Base-by-base conservation (phyloP, 306 rosid genomes). In the Prunus fruticosa region DNA sequence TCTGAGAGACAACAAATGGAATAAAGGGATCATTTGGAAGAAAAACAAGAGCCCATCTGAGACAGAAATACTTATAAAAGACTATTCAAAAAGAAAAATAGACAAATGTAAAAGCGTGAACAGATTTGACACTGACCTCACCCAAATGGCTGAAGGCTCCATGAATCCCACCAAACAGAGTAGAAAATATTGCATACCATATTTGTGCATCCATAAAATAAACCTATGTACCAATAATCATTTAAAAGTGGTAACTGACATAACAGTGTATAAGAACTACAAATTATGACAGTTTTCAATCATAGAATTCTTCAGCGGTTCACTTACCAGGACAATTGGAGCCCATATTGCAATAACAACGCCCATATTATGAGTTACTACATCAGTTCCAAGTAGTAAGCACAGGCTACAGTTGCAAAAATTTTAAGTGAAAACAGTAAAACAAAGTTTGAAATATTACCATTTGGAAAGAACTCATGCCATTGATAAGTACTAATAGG, bases 121-220 rank as follows among this genome's bases (percentile, higher is more conserved):
- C 52, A 65, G 60, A 62, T n/a, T 81, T 50, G 70, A 70, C 34
- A 87, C 98, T 83, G 58, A 95, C 98, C 98, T 95, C 98, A 52
- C 98, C 98, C 93, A 95, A 86, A 87, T 95, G 97, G 87, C 93
- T 92, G 90, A 92, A 95, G 74, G 97, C 97, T 75, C 98, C 98
- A 67, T 80, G 69, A 85, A 95, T 95, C 60, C 98, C 98, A 71
- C 98, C 98, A 76, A 90, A 89, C 72, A 95, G 60, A 69, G 97
- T 90, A 65, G 98, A 91, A 86, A 83, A 95, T 85, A 95, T 95
- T 81, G 97, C 92, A 88, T 95, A 95, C 97, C 98, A 95, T 84
- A 95, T 92, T 90, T 95, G 98, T 62, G 97, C 83, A 84, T 95
- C 98, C 98, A 90, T 89, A 87, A 95, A 89, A 85, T 92, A 95